These are phyloP conservation scores for Micractinium conductrix DNA, from an alignment of 139 green algal genomes.

Conservation along the genomic window DNA sequence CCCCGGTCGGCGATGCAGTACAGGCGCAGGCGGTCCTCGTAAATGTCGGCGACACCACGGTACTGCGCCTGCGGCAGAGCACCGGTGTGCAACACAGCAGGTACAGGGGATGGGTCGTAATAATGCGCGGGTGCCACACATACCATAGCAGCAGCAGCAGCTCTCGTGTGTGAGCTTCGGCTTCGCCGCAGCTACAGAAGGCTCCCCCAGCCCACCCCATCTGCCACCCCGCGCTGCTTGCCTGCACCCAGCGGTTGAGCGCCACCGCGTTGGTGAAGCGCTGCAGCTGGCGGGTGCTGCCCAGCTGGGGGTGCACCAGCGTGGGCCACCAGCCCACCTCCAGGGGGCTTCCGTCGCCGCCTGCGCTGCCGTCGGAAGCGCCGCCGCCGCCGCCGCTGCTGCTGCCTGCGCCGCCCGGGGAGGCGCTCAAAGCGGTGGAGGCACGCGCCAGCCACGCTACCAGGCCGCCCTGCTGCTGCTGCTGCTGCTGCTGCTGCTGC, in stretches of 20 bases:
- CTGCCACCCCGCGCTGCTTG: neutral
- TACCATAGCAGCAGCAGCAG: neutral
- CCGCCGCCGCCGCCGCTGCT: neutral
- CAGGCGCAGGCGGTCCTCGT: constrained; percentile 29
- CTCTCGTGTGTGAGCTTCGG: neutral
- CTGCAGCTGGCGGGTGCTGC: constrained; percentile 60
- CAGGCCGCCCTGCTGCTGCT: no score
- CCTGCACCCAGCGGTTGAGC: constrained; percentile 15
- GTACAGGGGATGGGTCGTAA: no score
- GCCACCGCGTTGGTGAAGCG: constrained; percentile 57
- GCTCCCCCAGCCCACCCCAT: no score
- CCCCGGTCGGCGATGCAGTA: neutral
- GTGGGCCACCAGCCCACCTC: constrained; percentile 45
- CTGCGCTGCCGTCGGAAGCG: neutral
- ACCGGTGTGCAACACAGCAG: no score
- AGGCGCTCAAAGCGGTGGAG: no score
- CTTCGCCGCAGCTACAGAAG: neutral
- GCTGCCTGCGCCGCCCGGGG: no score
- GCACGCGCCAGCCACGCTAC: no score
- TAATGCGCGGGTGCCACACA: neutral
- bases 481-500: neutral
- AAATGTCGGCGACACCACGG: constrained; percentile 29
- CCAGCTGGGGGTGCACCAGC: constrained; percentile 52
- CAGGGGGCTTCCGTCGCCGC: neutral
- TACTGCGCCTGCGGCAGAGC: neutral